Conservation (phyloP, 495 filamentous ascomycete species). For the Staphylotrichum tortipilum region DNA sequence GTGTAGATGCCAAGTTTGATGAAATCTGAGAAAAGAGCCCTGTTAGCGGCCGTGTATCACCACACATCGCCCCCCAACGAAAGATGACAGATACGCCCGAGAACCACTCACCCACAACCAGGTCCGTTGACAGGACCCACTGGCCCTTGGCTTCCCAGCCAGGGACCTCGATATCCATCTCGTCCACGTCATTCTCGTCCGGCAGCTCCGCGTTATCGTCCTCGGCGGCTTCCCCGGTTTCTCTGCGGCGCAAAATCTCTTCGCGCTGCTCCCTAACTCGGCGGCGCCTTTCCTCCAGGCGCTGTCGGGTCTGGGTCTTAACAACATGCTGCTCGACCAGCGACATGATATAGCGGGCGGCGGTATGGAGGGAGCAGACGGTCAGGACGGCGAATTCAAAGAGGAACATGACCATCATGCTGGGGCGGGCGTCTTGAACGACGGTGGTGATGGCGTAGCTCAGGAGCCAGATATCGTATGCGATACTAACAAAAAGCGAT, state of each 20-base stretch:
- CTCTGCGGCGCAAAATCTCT: slow-evolving; percentile 55
- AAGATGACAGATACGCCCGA: too few relatives aligned
- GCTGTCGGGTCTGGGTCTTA: slow-evolving; percentile 57
- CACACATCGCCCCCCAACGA: too few relatives aligned
- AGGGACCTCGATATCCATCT: slow-evolving; percentile 85
- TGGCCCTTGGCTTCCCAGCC: slow-evolving; percentile 96
- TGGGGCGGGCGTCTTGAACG: slow-evolving; percentile 73
- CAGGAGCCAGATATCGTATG: slow-evolving; percentile 70
- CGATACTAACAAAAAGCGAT: slow-evolving; percentile 66
- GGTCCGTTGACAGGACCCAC: slow-evolving; percentile 83
- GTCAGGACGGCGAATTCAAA: slow-evolving; percentile 90
- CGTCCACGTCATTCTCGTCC: slow-evolving; percentile 71
- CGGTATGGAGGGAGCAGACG: slow-evolving; percentile 70
- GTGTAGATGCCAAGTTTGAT: slow-evolving; percentile 82
- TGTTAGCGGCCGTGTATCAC: too few relatives aligned
- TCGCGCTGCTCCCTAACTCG: slow-evolving; percentile 50
- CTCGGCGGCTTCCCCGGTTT: slow-evolving; percentile 37
- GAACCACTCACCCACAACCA: slow-evolving; percentile 57
- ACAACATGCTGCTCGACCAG: slow-evolving; percentile 68
- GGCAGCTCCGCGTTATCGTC: slow-evolving; percentile 46
- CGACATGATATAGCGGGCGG: slow-evolving; percentile 68
- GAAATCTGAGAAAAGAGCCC: slow-evolving; percentile 58
- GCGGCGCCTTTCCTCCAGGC: slow-evolving; percentile 51
- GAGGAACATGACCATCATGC: slow-evolving; percentile 99
- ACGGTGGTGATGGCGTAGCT: slow-evolving; percentile 73